Conservation (phyloP, 345 rosid species). For the Stellera chamaejasme region DNA sequence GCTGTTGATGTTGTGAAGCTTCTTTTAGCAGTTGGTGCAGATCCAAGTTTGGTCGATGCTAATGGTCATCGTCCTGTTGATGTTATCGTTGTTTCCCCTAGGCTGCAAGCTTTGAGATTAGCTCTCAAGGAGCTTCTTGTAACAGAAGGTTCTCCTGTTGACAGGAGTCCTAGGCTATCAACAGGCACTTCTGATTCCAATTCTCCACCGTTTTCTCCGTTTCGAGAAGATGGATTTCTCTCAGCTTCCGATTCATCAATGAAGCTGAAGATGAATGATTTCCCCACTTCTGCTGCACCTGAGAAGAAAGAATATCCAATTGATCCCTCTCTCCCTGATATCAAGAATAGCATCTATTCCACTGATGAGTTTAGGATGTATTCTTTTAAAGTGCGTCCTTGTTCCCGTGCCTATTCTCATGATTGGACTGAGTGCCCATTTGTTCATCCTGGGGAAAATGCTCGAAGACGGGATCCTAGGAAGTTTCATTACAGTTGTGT, state of each 20-base stretch:
- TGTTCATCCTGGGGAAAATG: constrained; percentile 96
- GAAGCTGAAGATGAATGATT: constrained; percentile 28
- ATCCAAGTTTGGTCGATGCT: constrained; percentile 49
- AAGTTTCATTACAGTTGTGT: constrained; percentile 96
- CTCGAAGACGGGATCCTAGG: constrained; percentile 94
- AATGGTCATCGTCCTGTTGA: constrained; percentile 67
- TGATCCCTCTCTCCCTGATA: constrained; percentile 93
- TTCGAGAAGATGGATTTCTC: constrained; percentile 49
- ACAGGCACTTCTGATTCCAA: constrained; percentile 23
- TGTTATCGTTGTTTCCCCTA: constrained; percentile 76
- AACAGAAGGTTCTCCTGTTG: constrained; percentile 40
- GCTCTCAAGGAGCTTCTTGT: constrained; percentile 66
- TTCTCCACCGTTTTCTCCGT: constrained; percentile 60
- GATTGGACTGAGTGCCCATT: constrained; percentile 99
- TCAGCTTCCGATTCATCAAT: constrained; percentile 44
- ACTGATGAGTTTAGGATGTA: constrained; percentile 97
- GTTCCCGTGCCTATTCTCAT: constrained; percentile 94
- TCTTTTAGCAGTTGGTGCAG: constrained; percentile 81
- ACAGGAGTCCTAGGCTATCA: constrained; percentile 39
- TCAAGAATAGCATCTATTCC: constrained; percentile 85
- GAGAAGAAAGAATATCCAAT: constrained; percentile 88
- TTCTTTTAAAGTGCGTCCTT: constrained; percentile 89
- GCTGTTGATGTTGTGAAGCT: constrained; percentile 67
- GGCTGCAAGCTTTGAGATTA: constrained; percentile 41
- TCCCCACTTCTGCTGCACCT: constrained; percentile 20